Evolutionary conservation across 169 alveolate genomes (phyloP).

Genomic region (Plasmodium fragile): DNA sequence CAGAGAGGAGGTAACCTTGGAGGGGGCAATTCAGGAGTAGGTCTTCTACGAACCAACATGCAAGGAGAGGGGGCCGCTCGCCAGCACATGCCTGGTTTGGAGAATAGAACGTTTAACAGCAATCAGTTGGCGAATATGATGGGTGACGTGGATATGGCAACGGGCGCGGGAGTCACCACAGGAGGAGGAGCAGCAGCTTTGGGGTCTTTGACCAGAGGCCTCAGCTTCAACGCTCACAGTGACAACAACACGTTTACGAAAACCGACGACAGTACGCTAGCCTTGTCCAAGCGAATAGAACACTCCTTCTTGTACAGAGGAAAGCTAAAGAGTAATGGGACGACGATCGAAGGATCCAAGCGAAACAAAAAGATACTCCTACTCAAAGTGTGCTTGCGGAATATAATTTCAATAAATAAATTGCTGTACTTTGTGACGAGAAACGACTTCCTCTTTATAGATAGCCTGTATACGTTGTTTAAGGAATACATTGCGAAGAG

Average conservation of each 20-base stretch:
- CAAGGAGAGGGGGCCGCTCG: not conserved
- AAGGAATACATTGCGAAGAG: slow-evolving; percentile 21
- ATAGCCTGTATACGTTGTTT: slow-evolving; percentile 41
- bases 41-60: not conserved
- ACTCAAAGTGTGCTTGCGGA: slow-evolving; percentile 25
- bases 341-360: not conserved
- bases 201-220: not conserved
- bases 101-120: not conserved
- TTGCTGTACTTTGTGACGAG: slow-evolving; percentile 44
- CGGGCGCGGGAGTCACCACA: not conserved
- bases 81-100: not conserved
- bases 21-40: not conserved
- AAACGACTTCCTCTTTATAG: slow-evolving; percentile 45
- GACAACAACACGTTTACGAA: not conserved
- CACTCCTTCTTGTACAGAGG: not conserved
- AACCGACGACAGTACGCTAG: not conserved
- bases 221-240: not conserved
- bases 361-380: slow-evolving; percentile 17
- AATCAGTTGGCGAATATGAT: not conserved
- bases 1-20: not conserved
- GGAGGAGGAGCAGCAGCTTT: not conserved
- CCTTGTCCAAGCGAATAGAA: not conserved
- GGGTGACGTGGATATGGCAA: not conserved
- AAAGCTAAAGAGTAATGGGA: not conserved
- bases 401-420: slow-evolving; percentile 37